Conservation (phyloP, 345 rosid genomes). For the Corchorus capsularis region DNA sequence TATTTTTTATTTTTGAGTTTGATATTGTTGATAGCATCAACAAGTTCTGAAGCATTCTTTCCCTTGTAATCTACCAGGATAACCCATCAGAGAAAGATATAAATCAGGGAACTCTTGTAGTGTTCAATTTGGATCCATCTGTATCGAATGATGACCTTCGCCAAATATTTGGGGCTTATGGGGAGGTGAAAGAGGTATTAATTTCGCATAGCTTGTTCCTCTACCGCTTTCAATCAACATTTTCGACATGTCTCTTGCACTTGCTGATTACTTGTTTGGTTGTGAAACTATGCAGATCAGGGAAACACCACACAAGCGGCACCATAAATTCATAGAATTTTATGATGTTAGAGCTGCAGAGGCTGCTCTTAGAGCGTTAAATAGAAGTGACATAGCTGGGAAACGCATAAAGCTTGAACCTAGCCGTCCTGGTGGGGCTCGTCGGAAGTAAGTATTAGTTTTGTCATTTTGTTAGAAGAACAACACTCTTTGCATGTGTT, state of each 20-base stretch:
- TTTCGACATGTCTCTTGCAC: background rate
- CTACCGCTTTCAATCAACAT: background rate
- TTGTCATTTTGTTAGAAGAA: background rate
- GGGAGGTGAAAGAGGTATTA: constrained; percentile 93
- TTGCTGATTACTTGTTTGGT: background rate
- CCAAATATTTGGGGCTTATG: constrained; percentile 74
- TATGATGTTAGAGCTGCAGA: constrained; percentile 96
- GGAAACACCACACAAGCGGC: constrained; percentile 91
- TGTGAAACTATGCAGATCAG: constrained; percentile 64
- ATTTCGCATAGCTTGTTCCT: constrained; percentile 8
- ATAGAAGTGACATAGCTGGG: constrained; percentile 94
- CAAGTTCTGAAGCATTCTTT: constrained; percentile 16
- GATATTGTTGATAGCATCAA: constrained; percentile 8
- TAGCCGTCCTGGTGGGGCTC: constrained; percentile 97
- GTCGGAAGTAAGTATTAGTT: constrained; percentile 62
- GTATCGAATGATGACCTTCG: constrained; percentile 88
- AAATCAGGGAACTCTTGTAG: constrained; percentile 94
- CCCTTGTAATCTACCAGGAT: constrained; percentile 49
- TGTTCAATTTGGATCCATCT: constrained; percentile 86
- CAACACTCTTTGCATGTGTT: background rate
- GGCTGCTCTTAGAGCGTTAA: constrained; percentile 80
- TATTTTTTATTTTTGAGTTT: constrained; percentile 1
- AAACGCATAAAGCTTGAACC: constrained; percentile 98
- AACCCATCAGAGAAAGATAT: constrained; percentile 95
- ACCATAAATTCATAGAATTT: constrained; percentile 90